Evolutionary conservation across 192 early-diverging fungal species (phyloP).

Genomic region (Podila verticillata): DNA sequence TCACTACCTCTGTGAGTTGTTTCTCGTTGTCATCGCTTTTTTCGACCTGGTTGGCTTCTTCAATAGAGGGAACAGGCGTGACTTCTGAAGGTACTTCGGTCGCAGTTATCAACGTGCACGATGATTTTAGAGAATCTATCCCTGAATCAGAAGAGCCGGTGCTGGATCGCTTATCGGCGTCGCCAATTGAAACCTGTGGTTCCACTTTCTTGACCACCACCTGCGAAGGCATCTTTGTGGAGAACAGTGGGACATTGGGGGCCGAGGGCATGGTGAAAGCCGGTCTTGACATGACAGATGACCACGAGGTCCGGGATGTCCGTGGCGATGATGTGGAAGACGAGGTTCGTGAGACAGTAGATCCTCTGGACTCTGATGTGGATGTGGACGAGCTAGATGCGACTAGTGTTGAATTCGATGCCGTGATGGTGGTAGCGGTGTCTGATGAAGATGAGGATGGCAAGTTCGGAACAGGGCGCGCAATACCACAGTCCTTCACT

Average conservation of each 20-base stretch:
- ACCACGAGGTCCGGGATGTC: constrained; percentile 27
- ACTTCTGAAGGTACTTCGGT: no score
- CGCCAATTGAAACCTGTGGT: neutral
- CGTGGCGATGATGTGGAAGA: constrained; percentile 16
- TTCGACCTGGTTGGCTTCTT: no score
- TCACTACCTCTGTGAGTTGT: no score
- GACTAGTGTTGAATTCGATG: neutral
- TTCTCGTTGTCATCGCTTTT: no score
- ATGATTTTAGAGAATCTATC: no score
- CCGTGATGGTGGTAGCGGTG: neutral
- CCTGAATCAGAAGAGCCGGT: neutral
- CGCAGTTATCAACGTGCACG: no score
- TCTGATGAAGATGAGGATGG: neutral
- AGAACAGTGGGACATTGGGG: constrained; percentile 28
- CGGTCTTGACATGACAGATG: constrained; percentile 13
- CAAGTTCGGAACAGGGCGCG: constrained; percentile 3
- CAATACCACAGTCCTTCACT: constrained; percentile 27
- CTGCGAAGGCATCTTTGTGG: neutral
- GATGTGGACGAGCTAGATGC: neutral
- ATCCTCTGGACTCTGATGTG: neutral
- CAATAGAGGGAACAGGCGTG: no score
- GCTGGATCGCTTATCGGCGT: neutral
- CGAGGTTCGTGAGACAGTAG: neutral
- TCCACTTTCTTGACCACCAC: neutral
- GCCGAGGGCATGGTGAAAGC: constrained; percentile 43